Evolutionary conservation across 805 yeast genomes (phyloP), one percentile per base, ranked within the genome.

Genomic region (Babjeviella inositovora): DNA sequence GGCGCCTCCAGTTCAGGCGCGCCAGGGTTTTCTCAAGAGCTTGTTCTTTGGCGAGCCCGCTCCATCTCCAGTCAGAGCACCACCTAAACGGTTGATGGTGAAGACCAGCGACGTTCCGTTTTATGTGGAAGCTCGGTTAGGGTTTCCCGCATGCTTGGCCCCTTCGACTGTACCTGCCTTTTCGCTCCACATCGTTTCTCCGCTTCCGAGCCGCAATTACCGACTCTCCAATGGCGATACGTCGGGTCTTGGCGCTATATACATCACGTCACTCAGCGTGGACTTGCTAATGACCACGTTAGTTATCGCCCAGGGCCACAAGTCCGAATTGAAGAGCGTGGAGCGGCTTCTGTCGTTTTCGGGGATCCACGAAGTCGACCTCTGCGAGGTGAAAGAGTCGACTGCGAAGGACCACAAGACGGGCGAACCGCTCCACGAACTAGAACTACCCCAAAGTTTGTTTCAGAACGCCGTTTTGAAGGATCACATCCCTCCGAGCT

Each of bases 401-500:
- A 37, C 32, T 17, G 32, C 33, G 10, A 26, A 19, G 15, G 27
- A 32, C 14, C 17, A 24, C 4, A 22, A 19, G 8, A 21, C 30
- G 7, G 41, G 39, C 1, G 19, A 26, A 7, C 17, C 37, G 10
- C 22, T 34, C 18, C 53, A 47, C 33, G 67, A 62, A 29, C 29
- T 59, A n/a, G 64, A 56, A 28, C 49, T 62, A 11, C 67, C 70
- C 1, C 30, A 29, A 12, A 35, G 45, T 21, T 38, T 52, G 26
- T 59, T 47, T 28, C 32, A 45, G 13, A 52, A 50, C 29, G 54
- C 65, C 20, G 38, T 45, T 3, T 30, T 66, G 10, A 73, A 76
- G 0, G 57, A 53, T 21, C 33, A 50, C 19, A 43, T 63, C 4
- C 46, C 70, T 3, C 77, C 80, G 2, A 42, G 62, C 11, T 73